These are phyloP conservation scores for Ceratobasidium sp. DNA, from an alignment of 1,284 basidiomycete species.

Conservation along the genomic window DNA sequence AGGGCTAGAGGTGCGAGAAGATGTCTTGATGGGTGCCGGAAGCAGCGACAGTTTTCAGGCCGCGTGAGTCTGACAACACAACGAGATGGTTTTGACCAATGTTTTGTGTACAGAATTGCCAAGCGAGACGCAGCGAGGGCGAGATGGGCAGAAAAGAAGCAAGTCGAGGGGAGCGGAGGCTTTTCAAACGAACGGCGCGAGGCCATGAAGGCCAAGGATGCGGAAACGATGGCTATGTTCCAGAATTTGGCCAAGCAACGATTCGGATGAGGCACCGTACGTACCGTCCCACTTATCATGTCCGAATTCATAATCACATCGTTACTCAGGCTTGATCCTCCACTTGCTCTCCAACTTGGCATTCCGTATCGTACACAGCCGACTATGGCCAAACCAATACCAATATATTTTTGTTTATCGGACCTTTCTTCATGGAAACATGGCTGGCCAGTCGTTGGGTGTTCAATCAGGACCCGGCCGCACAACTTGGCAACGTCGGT, in stretches of 20 bases:
- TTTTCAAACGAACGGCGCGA: conserved; percentile 66
- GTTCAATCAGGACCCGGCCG: too few relatives aligned
- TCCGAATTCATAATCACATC: too few relatives aligned
- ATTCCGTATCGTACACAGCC: too few relatives aligned
- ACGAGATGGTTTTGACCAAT: conserved; percentile 13
- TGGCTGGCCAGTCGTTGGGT: too few relatives aligned
- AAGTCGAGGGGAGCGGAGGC: conserved; percentile 54
- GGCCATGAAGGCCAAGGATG: conserved; percentile 76
- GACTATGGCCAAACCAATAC: too few relatives aligned
- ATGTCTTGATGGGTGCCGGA: conserved; percentile 72
- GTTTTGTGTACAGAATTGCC: conserved; percentile 66
- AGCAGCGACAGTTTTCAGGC: conserved; percentile 75
- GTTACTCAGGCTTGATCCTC: too few relatives aligned
- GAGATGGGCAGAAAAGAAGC: conserved; percentile 67
- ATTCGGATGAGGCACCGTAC: conserved; percentile 64
- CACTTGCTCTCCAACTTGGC: too few relatives aligned
- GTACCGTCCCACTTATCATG: too few relatives aligned
- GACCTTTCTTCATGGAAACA: too few relatives aligned
- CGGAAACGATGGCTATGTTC: conserved; percentile 87
- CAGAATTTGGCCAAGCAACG: conserved; percentile 79
- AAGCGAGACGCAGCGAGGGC: conserved; percentile 72
- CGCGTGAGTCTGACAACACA: conserved; percentile 65
- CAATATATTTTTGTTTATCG: too few relatives aligned
- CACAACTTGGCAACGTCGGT: too few relatives aligned
- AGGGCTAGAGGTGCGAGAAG: conserved; percentile 71